phyloP scores from a whole-genome alignment of 148 eudicot genomes.

The Dysphania ambrosioides region DNA sequence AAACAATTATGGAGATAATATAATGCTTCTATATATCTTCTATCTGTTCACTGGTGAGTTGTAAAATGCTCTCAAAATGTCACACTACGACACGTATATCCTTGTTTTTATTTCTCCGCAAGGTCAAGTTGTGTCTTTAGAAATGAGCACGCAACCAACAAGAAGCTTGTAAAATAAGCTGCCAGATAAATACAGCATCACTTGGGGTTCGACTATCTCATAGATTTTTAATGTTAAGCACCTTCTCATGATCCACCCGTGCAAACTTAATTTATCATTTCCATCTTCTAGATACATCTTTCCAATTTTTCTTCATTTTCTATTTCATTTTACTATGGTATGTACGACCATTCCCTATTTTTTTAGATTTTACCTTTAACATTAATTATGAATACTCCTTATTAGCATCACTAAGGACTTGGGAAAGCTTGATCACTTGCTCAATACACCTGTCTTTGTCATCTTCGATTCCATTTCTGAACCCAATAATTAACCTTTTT shows the following conservation, averaged over 20 bases:
- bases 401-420: no score
- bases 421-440: no score
- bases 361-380: no score
- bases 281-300: conserved; percentile 2
- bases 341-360: no score
- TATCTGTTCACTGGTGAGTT: neutral
- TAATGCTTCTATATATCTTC: no score
- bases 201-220: conserved; percentile 3
- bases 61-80: conserved; percentile 1
- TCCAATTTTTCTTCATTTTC: neutral
- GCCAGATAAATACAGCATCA: neutral
- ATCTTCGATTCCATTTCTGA: no score
- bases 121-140: conserved; percentile 1
- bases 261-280: conserved; percentile 15
- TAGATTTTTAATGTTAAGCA: conserved; percentile 13
- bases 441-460: no score
- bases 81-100: no score
- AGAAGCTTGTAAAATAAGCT: neutral
- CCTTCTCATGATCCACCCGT: conserved; percentile 23
- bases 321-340: no score
- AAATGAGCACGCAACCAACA: conserved; percentile 19
- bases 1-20: neutral
- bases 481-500: no score
- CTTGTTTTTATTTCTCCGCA: neutral
- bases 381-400: no score